Evolutionary conservation across 2,329 filamentous ascomycete species (phyloP).

Genomic region (Aspergillus persii): DNA sequence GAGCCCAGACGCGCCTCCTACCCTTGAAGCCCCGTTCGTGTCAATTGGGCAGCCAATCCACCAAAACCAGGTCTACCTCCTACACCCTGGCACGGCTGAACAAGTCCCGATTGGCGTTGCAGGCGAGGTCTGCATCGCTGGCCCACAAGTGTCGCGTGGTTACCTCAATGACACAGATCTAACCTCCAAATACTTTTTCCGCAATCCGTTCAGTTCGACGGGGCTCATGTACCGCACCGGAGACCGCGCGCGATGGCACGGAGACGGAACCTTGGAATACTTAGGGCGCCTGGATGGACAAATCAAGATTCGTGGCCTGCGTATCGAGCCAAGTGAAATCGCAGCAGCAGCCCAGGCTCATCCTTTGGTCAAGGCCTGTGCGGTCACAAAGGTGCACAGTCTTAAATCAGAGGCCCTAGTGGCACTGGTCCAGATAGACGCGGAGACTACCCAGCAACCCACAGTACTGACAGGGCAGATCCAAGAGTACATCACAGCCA

Average conservation of each 20-base stretch:
- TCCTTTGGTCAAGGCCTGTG: neutral
- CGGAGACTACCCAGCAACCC: neutral
- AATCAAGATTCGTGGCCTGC: slow-evolving; percentile 3
- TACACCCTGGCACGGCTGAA: neutral
- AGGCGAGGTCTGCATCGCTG: slow-evolving; percentile 5
- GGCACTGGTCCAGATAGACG: neutral
- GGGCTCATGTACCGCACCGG: slow-evolving; percentile 3
- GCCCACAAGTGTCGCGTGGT: slow-evolving; percentile 3
- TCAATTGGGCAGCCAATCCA: neutral
- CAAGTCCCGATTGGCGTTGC: neutral
- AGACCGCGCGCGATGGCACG: neutral
- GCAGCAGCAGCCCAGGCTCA: neutral
- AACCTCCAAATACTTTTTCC: neutral
- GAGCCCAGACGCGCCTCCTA: neutral
- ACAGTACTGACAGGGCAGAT: neutral
- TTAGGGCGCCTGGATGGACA: slow-evolving; percentile 1
- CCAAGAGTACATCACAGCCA: neutral
- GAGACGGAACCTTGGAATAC: neutral
- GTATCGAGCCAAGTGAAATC: slow-evolving; percentile 1
- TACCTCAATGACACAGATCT: slow-evolving; percentile 1
- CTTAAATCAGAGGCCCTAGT: neutral
- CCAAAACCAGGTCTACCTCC: neutral
- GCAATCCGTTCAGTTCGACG: neutral
- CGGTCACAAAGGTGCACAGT: neutral
- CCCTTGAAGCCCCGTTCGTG: neutral